Evolutionary conservation across 805 yeast genomes (phyloP).

Genomic region (Barnettozyma californica): DNA sequence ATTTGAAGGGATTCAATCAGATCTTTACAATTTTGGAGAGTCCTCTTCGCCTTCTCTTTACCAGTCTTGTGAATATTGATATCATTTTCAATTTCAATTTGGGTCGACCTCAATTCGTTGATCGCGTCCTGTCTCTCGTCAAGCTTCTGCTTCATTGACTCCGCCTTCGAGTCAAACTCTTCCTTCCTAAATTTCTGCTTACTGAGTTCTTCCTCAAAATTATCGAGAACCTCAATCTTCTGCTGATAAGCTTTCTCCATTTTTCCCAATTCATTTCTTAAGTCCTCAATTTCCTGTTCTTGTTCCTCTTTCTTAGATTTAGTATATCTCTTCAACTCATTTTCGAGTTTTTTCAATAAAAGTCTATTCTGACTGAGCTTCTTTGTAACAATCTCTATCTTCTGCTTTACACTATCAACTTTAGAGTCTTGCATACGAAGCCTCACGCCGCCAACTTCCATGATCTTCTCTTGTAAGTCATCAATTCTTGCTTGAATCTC

Average conservation of each 20-base stretch:
- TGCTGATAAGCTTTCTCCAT: constrained; percentile 28
- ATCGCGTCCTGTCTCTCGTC: constrained; percentile 38
- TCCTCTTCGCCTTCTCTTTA: constrained; percentile 35
- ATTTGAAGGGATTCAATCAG: constrained; percentile 40
- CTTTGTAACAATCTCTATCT: constrained; percentile 53
- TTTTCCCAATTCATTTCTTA: constrained; percentile 30
- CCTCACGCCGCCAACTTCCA: constrained; percentile 89
- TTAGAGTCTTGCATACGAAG: constrained; percentile 73
- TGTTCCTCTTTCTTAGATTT: constrained; percentile 40
- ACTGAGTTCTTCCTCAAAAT: constrained; percentile 31
- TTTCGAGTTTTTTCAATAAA: constrained; percentile 54
- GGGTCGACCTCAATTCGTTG: constrained; percentile 55
- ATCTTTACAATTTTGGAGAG: constrained; percentile 28
- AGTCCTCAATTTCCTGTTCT: constrained; percentile 38
- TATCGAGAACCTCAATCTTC: constrained; percentile 24
- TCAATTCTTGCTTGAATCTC: constrained; percentile 53
- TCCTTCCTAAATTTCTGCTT: constrained; percentile 29
- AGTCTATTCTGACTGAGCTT: constrained; percentile 54
- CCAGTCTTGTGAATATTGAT: constrained; percentile 49
- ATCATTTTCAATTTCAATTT: constrained; percentile 60
- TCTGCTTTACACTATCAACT: constrained; percentile 69
- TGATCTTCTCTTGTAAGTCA: constrained; percentile 64
- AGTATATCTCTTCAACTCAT: constrained; percentile 51
- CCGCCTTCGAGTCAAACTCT: constrained; percentile 36
- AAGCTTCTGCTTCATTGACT: constrained; percentile 35